Base-by-base conservation (phyloP, 495 filamentous ascomycete genomes). In the Penicillium odoratum region DNA sequence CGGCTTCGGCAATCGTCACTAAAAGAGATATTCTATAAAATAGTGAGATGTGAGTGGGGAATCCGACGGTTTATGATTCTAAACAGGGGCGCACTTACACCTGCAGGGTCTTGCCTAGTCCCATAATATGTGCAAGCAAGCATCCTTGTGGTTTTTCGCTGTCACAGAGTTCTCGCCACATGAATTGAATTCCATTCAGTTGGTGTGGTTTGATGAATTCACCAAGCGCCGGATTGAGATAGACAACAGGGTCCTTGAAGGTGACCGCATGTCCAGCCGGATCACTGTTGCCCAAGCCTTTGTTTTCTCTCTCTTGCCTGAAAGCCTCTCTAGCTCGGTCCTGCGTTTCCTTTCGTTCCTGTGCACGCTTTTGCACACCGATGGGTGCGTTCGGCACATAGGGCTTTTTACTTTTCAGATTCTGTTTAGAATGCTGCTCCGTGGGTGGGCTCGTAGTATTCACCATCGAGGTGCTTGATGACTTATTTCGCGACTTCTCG, bases 91-190 rank as follows among this genome's bases (percentile, higher is more conserved):
- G 10, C 26, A 84, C 82, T 74, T 71, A 83, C 77, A 88, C 78
- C 66, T 97, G 93, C 84, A 96, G 89, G 0, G 93, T 96, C 71
- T 98, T 98, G 13, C 93, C 93, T 15, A 98, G 71, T 3, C 93
- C 93, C 93, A 96, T 96, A 1, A 90, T 91, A 67, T 97, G 93
- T 3, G 93, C 91, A 30, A 98, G 81, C 3, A 97, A 76, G 63
- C 91, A 95, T 6, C 93, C 93, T 67, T 89, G 84, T 26, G 74
- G 75, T 25, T 74, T 72, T 9, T 79, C 63, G 31, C 78, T 77
- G 15, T 79, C 78, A 7, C 91, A 85, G 26, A 96, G 68, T 56
- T 95, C 88, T 57, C 89, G 83, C 92, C 93, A 98, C 81, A 98
- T 81, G 71, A 96, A 97, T 21, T 88, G 86, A 48, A 96, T 83